Base-by-base conservation (phyloP, 345 rosid genomes). In the Camelina sativa region DNA sequence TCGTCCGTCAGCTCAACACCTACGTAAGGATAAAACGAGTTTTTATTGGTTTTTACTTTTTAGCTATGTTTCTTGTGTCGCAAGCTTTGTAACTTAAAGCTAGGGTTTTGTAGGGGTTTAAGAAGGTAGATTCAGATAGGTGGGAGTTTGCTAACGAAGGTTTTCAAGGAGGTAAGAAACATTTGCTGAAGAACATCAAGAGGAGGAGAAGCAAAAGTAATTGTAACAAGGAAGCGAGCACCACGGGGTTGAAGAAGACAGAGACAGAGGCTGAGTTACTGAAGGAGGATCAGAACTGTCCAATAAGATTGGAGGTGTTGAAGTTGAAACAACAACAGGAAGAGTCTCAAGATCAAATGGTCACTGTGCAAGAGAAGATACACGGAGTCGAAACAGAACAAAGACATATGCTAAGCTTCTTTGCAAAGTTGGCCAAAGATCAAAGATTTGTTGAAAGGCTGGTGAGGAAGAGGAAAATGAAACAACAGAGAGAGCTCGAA, bases 91-190 rank as follows among this genome's bases (percentile, higher is more conserved):
- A 15, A 6, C 6, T 11, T 10, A 37, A 37, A 43, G 13, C 47
- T 43, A 43, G 47, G 16, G 47, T 46, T 46, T 15, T 23, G 56
- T 82, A 89, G 97, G 94, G 97, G 22, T 91, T 91, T 74, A 84
- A 82, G 75, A 91, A 89, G 79, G 86, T 91, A 28, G 91, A 91
- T 80, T 85, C 91, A 19, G 96, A 89, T 53, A 72, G 85, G 19
- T 91, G 96, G 93, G 96, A 91, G 71, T 91, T 91, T 59, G 91
- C 91, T 6, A 88, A 88, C 46, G 96, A 89, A 79, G 90, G 90
- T 28, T 91, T 91, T 79, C 67, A 89, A 37, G 80, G 86, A 80
- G 97, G 96, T 60, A 88, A 86, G 71, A 85, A 75, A 81, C 88
- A 88, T 79, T 81, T 91, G 22, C 43, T 91, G 80, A 89, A 86